Evolutionary conservation across 1,284 basidiomycete genomes (phyloP), one percentile per base, ranked within the genome.

Genomic region (Rhizoctonia solani): DNA sequence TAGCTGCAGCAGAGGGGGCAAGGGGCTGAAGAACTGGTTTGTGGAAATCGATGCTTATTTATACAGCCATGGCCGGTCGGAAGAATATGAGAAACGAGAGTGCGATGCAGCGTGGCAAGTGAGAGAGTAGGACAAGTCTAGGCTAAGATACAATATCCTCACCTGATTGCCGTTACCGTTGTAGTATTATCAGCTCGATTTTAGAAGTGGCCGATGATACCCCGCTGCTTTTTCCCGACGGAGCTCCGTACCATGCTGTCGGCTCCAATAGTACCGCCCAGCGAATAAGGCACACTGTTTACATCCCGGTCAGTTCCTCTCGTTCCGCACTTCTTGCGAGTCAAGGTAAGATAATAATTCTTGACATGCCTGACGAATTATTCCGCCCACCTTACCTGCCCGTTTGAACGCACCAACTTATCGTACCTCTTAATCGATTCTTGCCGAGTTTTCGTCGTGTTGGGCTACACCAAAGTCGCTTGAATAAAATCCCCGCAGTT

Each of bases 121-220:
- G 39, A 47, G 41, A 52, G 49, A 27, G 49, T 27, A 52, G n/a
- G 61, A 53, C 37, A 39, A 39, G 37, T 39, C 37, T 39, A 16
- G 37, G 37, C 37, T 39, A 34, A 65, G 61, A 65, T 65, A 65
- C 61, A 65, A 65, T 65, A 52, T 52, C 27, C 61, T 25, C 47
- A 53, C 37, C 30, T 61, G 58, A 61, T 61, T 61, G 47, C 46
- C 56, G 47, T 47, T 61, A 61, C 37, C 37, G 29, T 47, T 49
- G 42, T 44, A 61, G 58, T 61, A 61, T 61, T 61, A 61, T 61
- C 58, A 49, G 34, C 42, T 50, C 58, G 47, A 65, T 65, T 65
- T 65, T 53, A 34, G 29, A 47, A 52, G 49, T 8, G 14, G 13
- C 61, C 61, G 61, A 65, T 29, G 50, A 53, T 42, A 52, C 61